phyloP scores from a whole-genome alignment of 306 rosid genomes.

The Rosa rugosa region DNA sequence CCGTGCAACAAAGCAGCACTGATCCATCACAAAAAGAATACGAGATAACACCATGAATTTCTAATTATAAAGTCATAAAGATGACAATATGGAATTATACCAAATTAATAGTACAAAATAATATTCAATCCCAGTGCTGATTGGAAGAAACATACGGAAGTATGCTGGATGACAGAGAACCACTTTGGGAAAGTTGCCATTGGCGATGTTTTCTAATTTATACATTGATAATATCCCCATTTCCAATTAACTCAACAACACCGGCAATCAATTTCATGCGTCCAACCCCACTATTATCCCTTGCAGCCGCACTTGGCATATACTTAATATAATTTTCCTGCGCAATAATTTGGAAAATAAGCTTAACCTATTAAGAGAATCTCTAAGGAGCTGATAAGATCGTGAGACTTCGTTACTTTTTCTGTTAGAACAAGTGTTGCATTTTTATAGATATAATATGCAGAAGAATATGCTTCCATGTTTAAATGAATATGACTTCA shows the following conservation, averaged over 20 bases:
- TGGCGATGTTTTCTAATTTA: constrained; percentile 93
- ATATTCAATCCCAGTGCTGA: no score
- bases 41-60: no score
- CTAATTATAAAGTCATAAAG: no score
- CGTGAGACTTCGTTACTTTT: neutral
- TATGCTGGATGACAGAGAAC: constrained; percentile 70
- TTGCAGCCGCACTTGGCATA: constrained; percentile 67
- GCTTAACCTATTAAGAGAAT: neutral
- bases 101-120: no score
- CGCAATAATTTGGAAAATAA: constrained; percentile 12
- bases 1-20: constrained; percentile 87
- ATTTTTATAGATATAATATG: no score
- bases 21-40: no score
- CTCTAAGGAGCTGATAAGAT: neutral
- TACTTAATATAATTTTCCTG: constrained; percentile 96
- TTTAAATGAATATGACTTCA: no score
- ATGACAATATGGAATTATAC: no score
- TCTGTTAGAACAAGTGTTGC: neutral
- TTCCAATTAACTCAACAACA: constrained; percentile 90
- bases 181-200: constrained; percentile 97
- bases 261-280: constrained; percentile 81
- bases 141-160: constrained; percentile 79
- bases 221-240: constrained; percentile 87
- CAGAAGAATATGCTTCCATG: no score
- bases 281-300: constrained; percentile 73